Conservation (phyloP, 257 asterid species). For the Datura wrightii region DNA sequence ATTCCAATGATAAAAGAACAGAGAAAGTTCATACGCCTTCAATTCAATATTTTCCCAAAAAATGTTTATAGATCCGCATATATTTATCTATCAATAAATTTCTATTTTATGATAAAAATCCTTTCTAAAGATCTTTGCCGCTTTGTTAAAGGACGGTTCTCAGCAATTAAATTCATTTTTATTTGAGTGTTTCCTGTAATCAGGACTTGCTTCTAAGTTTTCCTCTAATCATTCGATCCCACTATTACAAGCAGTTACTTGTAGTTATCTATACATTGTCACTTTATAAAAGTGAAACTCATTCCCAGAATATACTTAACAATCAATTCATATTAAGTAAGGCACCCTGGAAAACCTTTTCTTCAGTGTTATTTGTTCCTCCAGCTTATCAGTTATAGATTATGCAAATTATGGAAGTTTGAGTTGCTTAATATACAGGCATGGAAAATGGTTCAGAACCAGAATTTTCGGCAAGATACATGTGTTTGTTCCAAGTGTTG, state of each 20-base stretch:
- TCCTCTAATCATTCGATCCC: no score
- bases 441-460: conserved; percentile 68
- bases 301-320: no score
- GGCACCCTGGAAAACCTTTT: no score
- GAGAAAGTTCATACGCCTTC: not conserved
- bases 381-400: not conserved
- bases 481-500: conserved; percentile 59
- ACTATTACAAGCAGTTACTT: no score
- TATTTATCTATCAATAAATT: not conserved
- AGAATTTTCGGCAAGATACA: conserved; percentile 59
- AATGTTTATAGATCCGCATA: not conserved
- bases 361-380: not conserved
- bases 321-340: no score
- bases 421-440: conserved; percentile 37
- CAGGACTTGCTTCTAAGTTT: no score
- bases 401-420: not conserved
- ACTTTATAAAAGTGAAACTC: not conserved
- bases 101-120: not conserved
- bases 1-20: not conserved
- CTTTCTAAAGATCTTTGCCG: not conserved
- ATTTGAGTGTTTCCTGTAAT: no score
- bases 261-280: not conserved
- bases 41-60: not conserved
- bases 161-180: not conserved
- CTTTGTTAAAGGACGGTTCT: not conserved